Base-by-base conservation (phyloP, 1,284 basidiomycete species). In the Flammula alnicola region DNA sequence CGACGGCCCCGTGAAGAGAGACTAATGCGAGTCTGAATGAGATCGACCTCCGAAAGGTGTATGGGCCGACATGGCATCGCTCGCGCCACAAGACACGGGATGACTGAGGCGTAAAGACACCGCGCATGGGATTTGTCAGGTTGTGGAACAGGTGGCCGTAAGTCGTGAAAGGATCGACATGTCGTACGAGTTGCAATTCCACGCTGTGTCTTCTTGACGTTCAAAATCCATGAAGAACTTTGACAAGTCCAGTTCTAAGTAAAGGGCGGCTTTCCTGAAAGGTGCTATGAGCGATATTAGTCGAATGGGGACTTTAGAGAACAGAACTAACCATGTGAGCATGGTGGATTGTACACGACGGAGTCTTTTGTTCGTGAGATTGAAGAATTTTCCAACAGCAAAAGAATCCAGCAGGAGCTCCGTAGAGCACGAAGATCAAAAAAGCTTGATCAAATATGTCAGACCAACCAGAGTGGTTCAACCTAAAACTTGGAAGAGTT, bases 311-410 rank as follows among this genome's bases (percentile, higher is more conserved):
- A 25, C 23, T 16, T 16, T 11, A 17, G 25, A 36, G 17, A 33
- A 45, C n/a, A 11, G 12, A 37, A 30, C 11, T 5, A 27, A n/a
- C 20, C 23, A 36, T 45, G 44, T 45, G 44, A 45, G 25, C 26
- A 38, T 45, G 44, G 44, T 29, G 32, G 32, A 44, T 36, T 7
- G 30, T 14, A 27, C 19, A 29, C 27, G 27, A 20, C 27, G 27
- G 20, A 7, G 37, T 11, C 12, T 36, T 29, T 31, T 47, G 26
- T 38, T 31, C 44, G 36, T 47, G 44, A 39, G 44, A 45, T n/a
- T 11, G 6, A 11, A 17, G 33, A 31, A 30, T 25, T 39, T 47
- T 36, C 36, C 38, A 10, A 38, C 30, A 38, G 44, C 26, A 37
- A 27, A 38, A 32, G 30, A 37, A 37, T 46, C 9, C 25, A 38